A percentile compares a stretch with the other conserved stretches of the same genome.
These are phyloP conservation scores for Magnolia sinica DNA, from an alignment of 164 flowering plant genomes.

Conservation along the genomic window DNA sequence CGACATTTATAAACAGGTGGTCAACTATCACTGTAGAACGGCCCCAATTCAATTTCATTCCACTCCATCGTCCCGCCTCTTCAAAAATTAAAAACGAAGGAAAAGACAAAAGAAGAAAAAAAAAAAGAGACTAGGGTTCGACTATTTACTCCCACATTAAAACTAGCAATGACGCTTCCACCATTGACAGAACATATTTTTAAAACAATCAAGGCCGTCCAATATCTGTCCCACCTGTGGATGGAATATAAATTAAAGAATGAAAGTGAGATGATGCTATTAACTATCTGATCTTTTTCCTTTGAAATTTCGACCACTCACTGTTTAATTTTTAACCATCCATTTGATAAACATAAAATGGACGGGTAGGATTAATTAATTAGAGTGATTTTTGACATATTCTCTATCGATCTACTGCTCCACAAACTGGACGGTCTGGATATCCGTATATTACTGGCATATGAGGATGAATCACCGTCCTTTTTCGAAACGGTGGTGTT, in stretches of 20 bases:
- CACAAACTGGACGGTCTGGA: not conserved
- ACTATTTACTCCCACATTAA: not conserved
- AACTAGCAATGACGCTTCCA: not conserved
- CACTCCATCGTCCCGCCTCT: slow-evolving; percentile 6
- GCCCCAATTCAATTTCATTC: not conserved
- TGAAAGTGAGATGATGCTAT: no score
- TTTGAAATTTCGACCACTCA: no score
- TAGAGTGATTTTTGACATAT: no score
- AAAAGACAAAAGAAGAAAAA: not conserved
- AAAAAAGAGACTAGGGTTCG: not conserved
- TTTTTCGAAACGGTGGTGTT: no score
- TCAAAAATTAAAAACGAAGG: not conserved
- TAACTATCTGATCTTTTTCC: no score
- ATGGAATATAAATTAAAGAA: no score
- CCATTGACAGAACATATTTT: not conserved
- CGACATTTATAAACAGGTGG: not conserved
- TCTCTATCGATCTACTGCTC: not conserved
- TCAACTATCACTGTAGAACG: not conserved
- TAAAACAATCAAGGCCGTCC: not conserved
- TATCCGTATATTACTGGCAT: no score
- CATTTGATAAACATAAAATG: no score
- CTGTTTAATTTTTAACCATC: no score
- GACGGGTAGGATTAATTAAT: no score
- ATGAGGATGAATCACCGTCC: no score
- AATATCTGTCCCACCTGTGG: no score